Percentiles rank a stretch among this genome's conserved stretches.
These are phyloP conservation scores for Coccomyxa sp. DNA, from an alignment of 139 green algal species.

Conservation along the genomic window DNA sequence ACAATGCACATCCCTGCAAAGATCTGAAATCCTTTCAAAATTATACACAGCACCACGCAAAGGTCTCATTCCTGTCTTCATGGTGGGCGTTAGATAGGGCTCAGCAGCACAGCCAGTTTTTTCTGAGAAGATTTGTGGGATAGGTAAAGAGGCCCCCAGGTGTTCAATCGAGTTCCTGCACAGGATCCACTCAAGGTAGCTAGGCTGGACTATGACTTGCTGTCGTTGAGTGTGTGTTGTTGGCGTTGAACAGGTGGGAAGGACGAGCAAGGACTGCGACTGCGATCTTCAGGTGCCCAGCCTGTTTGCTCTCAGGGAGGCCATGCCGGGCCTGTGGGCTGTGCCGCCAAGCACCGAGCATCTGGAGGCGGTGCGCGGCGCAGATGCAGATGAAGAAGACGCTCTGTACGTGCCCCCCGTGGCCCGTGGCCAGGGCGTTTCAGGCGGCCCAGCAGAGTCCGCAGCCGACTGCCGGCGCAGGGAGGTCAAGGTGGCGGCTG, in stretches of 20 bases:
- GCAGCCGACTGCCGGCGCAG: too few species aligned
- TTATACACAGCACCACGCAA: background rate
- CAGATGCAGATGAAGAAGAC: too few species aligned
- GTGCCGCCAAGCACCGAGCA: background rate
- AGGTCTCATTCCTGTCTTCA: background rate
- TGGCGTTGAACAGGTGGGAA: conserved; percentile 4
- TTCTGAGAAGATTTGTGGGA: background rate
- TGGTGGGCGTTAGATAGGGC: background rate
- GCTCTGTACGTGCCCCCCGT: too few species aligned
- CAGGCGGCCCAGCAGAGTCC: too few species aligned
- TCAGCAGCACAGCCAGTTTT: background rate
- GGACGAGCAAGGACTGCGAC: conserved; percentile 5
- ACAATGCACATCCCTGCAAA: background rate
- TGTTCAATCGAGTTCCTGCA: background rate
- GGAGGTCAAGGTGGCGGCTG: too few species aligned
- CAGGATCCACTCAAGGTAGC: background rate
- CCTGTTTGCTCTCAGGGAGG: background rate
- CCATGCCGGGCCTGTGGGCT: background rate
- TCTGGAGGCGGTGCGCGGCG: background rate
- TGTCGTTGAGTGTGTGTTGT: background rate
- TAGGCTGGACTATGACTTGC: background rate
- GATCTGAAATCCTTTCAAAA: background rate
- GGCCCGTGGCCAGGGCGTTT: too few species aligned
- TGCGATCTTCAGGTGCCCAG: conserved; percentile 7
- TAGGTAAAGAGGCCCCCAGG: background rate